Evolutionary conservation across 2,329 filamentous ascomycete species (phyloP), one percentile per base, ranked within the genome.

Genomic region (Thyridium curvatum): DNA sequence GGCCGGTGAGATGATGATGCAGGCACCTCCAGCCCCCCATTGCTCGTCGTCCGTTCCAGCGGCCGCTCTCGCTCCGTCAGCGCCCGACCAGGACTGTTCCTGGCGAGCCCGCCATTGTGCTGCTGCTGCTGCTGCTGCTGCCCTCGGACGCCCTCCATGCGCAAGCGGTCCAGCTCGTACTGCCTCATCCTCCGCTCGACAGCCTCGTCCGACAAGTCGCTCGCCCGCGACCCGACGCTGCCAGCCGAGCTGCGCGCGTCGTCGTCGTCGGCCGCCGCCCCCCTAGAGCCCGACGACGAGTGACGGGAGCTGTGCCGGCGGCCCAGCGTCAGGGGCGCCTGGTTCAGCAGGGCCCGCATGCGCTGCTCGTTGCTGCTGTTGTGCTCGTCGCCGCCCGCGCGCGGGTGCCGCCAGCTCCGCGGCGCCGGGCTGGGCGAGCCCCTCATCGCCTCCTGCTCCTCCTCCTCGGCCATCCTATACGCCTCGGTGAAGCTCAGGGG

Each of bases 381-480:
- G 10, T 40, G 45, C 29, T 51, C 53, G 21, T 65, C 57, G 14
- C 61, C 56, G 1, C 53, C 51, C 2, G 54, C 56, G 34, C 48
- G 51, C 28, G 53, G 55, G 14, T 54, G 50, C 12, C 65, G 63
- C 62, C 67, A 68, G 8, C 59, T 50, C 26, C 71, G 58, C 2
- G 71, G 71, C 1, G 71, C 71, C 1, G 71, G 71, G 39, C 71
- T 75, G 1, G 71, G 71, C 2, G 70, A 74, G 14, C 62, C 70
- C 42, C 67, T 64, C 52, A 49, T 42, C 18, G 54, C 46, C n/a
- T 45, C 50, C 26, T n/a, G n/a, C n/a, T 54, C 54, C 28, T 60
- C 58, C 39, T 62, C 58, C n/a, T 55, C 45, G 3, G 55, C 60
- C 49, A 60, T 49, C 30, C 47, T 50, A 47, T 63, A 69, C 7